A percentile compares a stretch with the other conserved stretches of the same genome.
These are phyloP conservation scores for Penicillium sp. DNA, from an alignment of 2,329 filamentous ascomycete species.

Conservation along the genomic window DNA sequence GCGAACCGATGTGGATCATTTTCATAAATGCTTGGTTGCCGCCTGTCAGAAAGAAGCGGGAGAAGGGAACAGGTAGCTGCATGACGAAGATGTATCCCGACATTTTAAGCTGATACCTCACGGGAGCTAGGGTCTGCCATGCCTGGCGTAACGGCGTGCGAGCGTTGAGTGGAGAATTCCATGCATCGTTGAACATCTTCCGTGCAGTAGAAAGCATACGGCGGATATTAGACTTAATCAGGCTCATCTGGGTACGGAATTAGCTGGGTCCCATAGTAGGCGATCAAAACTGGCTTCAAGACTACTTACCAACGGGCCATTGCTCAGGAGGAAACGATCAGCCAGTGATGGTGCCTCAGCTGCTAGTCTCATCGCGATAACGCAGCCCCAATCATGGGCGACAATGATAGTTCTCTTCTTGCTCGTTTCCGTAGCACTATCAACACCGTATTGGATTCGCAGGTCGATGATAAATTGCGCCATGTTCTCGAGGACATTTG, in stretches of 20 bases:
- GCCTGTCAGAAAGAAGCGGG: constrained; percentile 47
- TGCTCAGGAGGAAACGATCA: constrained; percentile 56
- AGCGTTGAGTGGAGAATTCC: constrained; percentile 45
- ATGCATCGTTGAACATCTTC: constrained; percentile 53
- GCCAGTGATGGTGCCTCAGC: constrained; percentile 58
- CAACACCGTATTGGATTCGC: constrained; percentile 48
- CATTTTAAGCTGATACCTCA: constrained; percentile 49
- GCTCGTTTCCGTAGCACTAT: constrained; percentile 28
- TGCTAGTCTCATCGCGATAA: constrained; percentile 56
- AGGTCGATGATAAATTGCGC: constrained; percentile 55
- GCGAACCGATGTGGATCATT: constrained; percentile 37
- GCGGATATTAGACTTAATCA: constrained; percentile 44
- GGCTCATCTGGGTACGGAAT: constrained; percentile 36
- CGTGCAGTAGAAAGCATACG: constrained; percentile 43
- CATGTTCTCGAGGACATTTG: constrained; percentile 54
- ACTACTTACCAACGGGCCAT: constrained; percentile 52
- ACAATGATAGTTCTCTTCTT: constrained; percentile 50
- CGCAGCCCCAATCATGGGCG: constrained; percentile 57
- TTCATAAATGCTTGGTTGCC: constrained; percentile 25
- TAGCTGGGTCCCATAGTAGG: not conserved
- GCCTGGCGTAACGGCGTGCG: constrained; percentile 48
- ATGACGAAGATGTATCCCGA: constrained; percentile 59
- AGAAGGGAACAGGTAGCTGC: constrained; percentile 49
- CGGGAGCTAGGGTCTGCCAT: constrained; percentile 44
- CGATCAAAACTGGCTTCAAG: not conserved